Evolutionary conservation across 768 basidiomycete genomes (phyloP).

Genomic region (Leccinellum rugosiceps): DNA sequence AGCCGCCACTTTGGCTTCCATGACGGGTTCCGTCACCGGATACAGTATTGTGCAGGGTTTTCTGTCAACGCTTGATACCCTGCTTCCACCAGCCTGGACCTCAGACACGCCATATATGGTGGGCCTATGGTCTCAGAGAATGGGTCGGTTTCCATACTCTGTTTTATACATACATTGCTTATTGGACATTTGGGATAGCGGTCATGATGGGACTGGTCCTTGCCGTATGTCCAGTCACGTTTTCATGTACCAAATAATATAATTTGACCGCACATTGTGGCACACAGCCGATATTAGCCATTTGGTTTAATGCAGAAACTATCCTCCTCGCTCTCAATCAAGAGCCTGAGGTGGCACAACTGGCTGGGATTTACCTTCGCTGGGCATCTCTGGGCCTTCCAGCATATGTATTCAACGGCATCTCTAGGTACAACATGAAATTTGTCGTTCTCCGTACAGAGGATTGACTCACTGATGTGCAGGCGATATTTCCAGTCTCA

Average conservation of each 20-base stretch:
- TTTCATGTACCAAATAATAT: not conserved
- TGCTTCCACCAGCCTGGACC: slow-evolving; percentile 95
- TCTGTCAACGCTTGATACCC: slow-evolving; percentile 82
- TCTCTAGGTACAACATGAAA: slow-evolving; percentile 42
- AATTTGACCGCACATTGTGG: not conserved
- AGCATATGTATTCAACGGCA: slow-evolving; percentile 57
- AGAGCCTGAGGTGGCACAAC: slow-evolving; percentile 78
- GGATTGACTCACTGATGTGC: not conserved
- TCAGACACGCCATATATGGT: slow-evolving; percentile 79
- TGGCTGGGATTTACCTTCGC: slow-evolving; percentile 74
- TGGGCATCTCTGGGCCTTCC: slow-evolving; percentile 80
- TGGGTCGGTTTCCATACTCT: slow-evolving; percentile 50
- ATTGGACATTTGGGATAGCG: slow-evolving; percentile 34
- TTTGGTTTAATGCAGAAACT: slow-evolving; percentile 83
- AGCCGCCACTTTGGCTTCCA: slow-evolving; percentile 69
- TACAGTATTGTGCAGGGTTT: slow-evolving; percentile 78
- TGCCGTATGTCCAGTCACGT: slow-evolving; percentile 45
- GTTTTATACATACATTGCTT: not conserved
- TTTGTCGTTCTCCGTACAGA: not conserved
- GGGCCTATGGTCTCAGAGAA: slow-evolving; percentile 88
- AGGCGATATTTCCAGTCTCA: slow-evolving; percentile 72
- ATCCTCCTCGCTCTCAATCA: slow-evolving; percentile 74
- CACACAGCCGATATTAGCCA: slow-evolving; percentile 48
- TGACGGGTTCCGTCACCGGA: slow-evolving; percentile 60
- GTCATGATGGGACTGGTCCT: slow-evolving; percentile 58